phyloP scores from a whole-genome alignment of 176 grass and related monocot species.

The Guadua angustifolia region DNA sequence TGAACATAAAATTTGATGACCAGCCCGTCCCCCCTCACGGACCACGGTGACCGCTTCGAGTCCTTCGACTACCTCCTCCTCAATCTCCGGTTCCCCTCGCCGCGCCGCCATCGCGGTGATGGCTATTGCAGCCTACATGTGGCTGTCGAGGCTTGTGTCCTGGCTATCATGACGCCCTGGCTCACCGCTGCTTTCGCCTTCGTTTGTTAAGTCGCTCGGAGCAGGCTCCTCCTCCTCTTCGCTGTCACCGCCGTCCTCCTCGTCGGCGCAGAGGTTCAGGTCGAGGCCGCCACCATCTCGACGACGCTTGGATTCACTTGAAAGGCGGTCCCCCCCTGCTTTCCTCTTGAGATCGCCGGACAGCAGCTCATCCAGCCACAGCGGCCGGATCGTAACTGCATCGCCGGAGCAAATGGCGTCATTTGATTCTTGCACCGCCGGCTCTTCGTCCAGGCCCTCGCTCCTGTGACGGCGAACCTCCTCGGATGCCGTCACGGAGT shows the following conservation, averaged over 20 bases:
- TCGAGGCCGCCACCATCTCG: constrained; percentile 42
- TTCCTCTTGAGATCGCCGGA: constrained; percentile 56
- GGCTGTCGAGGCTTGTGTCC: constrained; percentile 13
- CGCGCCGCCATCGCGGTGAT: background rate
- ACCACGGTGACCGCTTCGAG: no score
- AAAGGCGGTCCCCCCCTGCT: background rate
- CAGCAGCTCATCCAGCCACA: constrained; percentile 26
- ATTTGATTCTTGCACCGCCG: background rate
- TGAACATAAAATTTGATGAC: background rate
- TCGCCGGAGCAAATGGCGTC: background rate
- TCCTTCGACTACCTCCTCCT: no score
- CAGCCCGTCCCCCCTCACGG: no score
- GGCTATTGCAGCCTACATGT: constrained; percentile 1
- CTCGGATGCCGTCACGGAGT: constrained; percentile 25
- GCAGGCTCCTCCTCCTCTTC: constrained; percentile 30
- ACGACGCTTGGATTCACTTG: constrained; percentile 30
- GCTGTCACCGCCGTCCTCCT: constrained; percentile 11
- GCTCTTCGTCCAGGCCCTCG: constrained; percentile 24
- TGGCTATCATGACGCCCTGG: constrained; percentile 1
- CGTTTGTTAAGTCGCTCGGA: constrained; percentile 65
- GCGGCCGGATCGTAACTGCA: constrained; percentile 19
- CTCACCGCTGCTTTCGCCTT: constrained; percentile 7
- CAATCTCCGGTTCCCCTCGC: constrained; percentile 20
- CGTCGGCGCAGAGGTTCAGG: constrained; percentile 52
- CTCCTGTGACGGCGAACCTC: background rate